Percentiles rank a stretch among this genome's conserved stretches.
Conservation (phyloP, 768 basidiomycete species). For the Leucocoprinus birnbaumii region DNA sequence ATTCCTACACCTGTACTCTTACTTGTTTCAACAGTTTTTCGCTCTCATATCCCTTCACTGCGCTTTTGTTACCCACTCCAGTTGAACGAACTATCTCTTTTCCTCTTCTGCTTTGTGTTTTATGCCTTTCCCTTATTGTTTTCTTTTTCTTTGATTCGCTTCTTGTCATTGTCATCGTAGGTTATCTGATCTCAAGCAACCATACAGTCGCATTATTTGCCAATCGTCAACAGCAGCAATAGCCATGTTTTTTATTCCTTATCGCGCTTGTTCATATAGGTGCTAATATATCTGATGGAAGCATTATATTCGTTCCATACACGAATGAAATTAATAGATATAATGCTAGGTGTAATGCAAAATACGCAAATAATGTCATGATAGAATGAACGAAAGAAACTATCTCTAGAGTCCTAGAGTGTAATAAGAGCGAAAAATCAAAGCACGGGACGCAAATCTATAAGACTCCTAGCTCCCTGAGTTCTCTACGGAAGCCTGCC, state of each 20-base stretch:
- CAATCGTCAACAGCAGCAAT: conserved; percentile 31
- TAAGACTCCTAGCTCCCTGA: conserved; percentile 41
- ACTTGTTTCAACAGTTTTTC: background rate
- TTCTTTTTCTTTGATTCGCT: background rate
- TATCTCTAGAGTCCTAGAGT: too few species aligned
- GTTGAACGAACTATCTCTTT: conserved; percentile 1
- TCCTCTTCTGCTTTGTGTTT: conserved; percentile 1
- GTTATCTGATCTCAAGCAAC: conserved; percentile 28
- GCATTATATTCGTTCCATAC: background rate
- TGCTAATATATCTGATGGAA: conserved; percentile 12
- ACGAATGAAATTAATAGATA: too few species aligned
- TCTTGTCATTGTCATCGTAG: conserved; percentile 22
- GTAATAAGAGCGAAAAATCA: background rate
- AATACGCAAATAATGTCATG: too few species aligned
- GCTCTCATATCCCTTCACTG: background rate
- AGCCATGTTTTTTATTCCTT: conserved; percentile 36
- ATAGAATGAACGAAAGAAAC: too few species aligned
- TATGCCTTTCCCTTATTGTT: conserved; percentile 8
- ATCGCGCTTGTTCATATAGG: conserved; percentile 12
- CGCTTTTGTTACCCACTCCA: background rate
- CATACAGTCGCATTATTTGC: conserved; percentile 42
- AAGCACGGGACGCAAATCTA: too few species aligned
- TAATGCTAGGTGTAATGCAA: too few species aligned
- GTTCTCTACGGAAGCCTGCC: conserved; percentile 56
- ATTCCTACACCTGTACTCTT: conserved; percentile 9